Evolutionary conservation across 2,329 filamentous ascomycete genomes (phyloP), one percentile per base, ranked within the genome.

Genomic region (Arthrinium puccinioides): DNA sequence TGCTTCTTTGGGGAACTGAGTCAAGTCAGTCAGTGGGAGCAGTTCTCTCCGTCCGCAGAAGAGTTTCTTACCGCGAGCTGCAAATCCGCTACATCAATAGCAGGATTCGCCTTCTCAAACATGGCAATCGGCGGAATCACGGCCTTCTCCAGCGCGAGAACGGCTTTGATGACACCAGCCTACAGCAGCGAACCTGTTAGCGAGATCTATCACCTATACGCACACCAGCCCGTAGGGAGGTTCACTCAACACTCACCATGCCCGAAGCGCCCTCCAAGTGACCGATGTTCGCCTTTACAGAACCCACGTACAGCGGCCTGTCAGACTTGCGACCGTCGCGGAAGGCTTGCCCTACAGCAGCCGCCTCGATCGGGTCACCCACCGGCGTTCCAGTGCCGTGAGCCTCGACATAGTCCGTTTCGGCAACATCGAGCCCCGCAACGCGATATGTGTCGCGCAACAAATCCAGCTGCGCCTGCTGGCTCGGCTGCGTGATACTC

Each of bases 351-450:
- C 55, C 45, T 14, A 72, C 60, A 13, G 64, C 68, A 1, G 44
- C 47, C 0, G 63, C 63, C 45, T 72, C 69, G 15, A 61, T 57
- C 0, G 65, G 64, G 43, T 73, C 69, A 2, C 69, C 70, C 5
- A 62, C 61, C 20, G 54, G 48, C 3, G 69, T 73, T 4, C 67
- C 67, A 1, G 69, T 72, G 30, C 40, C 40, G 31, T 42, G 40
- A 11, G 53, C 52, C 41, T 57, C 55, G 9, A 51, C 38, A 21
- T 47, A 50, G n/a, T 38, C 28, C 4, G 40, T 44, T 21, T 42
- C 32, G 6, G 16, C 24, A 4, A 37, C 30, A 15, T 21, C 15
- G 7, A 43, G 35, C 10, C 26, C 24, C 19, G 33, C 33, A 5
- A 27, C 27, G 11, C 26, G 16, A 37, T 61, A 62, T 1, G 49